A percentile compares a stretch with the other conserved stretches of the same genome.
These are phyloP conservation scores for Zygotorulaspora danielsina DNA, from an alignment of 805 yeast species.

Conservation along the genomic window DNA sequence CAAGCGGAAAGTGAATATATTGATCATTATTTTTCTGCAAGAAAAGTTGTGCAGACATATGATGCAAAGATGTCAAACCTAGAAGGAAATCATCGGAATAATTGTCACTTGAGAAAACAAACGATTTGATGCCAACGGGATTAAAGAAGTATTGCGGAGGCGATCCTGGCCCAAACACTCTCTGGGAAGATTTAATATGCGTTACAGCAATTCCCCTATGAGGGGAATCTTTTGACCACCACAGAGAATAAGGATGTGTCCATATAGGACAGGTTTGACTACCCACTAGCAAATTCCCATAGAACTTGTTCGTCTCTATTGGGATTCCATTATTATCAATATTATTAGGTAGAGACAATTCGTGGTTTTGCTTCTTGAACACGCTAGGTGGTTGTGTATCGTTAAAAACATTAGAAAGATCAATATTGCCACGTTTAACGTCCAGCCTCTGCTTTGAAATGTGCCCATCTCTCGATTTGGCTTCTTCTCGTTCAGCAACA, in stretches of 20 bases:
- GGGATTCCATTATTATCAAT: conserved; percentile 36
- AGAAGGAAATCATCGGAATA: conserved; percentile 33
- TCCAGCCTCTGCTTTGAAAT: background rate
- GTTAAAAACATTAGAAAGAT: conserved; percentile 43
- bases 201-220: conserved; percentile 62
- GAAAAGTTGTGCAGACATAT: conserved; percentile 36
- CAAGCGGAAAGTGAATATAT: conserved; percentile 52
- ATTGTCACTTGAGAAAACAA: conserved; percentile 47
- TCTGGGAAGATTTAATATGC: conserved; percentile 54
- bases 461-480: background rate
- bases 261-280: conserved; percentile 66
- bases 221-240: conserved; percentile 51
- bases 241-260: conserved; percentile 78
- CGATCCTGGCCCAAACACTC: conserved; percentile 60
- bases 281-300: conserved; percentile 64
- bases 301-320: conserved; percentile 73
- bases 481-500: background rate
- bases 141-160: conserved; percentile 62
- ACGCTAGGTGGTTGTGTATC: conserved; percentile 41
- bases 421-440: conserved; percentile 21
- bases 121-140: conserved; percentile 62
- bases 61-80: conserved; percentile 31
- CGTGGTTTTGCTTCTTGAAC: conserved; percentile 36
- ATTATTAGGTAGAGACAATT: conserved; percentile 28
- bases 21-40: conserved; percentile 34